phyloP scores from a whole-genome alignment of 257 asterid species.

The Cinchona pubescens region DNA sequence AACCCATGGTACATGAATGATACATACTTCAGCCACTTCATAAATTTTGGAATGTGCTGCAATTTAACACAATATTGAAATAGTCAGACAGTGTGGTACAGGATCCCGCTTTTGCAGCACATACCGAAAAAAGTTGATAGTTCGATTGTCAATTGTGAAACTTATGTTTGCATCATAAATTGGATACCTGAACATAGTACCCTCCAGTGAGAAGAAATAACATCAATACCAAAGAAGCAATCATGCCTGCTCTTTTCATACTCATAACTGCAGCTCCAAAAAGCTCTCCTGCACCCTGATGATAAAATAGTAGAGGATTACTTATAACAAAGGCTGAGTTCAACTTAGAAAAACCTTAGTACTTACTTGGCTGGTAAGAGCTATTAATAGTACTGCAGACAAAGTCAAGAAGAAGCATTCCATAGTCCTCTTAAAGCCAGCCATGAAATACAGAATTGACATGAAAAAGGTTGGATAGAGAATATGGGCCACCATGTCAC shows the following conservation, averaged over 20 bases:
- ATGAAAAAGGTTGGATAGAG: conserved; percentile 70
- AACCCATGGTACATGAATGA: conserved; percentile 93
- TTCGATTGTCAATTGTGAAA: background rate
- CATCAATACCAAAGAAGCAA: conserved; percentile 80
- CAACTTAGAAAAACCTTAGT: too few species aligned
- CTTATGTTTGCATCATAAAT: background rate
- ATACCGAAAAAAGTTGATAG: too few species aligned
- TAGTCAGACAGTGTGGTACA: too few species aligned
- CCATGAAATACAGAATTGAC: conserved; percentile 93
- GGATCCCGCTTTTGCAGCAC: too few species aligned
- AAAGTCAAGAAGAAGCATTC: conserved; percentile 75
- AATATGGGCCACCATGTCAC: conserved; percentile 85
- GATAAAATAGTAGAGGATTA: too few species aligned
- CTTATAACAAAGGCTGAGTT: too few species aligned
- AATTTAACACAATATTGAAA: conserved; percentile 9
- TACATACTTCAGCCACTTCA: conserved; percentile 83
- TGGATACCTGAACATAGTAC: conserved; percentile 78
- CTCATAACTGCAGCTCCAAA: conserved; percentile 92
- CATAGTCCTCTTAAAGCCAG: conserved; percentile 68
- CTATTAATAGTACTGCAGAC: too few species aligned
- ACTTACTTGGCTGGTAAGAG: too few species aligned
- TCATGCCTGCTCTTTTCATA: conserved; percentile 75
- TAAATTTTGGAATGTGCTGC: conserved; percentile 85
- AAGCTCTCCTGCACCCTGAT: too few species aligned
- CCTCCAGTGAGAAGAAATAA: conserved; percentile 95